Conservation (phyloP, 352 stramenopile species). For the Phytophthora kernoviae region DNA sequence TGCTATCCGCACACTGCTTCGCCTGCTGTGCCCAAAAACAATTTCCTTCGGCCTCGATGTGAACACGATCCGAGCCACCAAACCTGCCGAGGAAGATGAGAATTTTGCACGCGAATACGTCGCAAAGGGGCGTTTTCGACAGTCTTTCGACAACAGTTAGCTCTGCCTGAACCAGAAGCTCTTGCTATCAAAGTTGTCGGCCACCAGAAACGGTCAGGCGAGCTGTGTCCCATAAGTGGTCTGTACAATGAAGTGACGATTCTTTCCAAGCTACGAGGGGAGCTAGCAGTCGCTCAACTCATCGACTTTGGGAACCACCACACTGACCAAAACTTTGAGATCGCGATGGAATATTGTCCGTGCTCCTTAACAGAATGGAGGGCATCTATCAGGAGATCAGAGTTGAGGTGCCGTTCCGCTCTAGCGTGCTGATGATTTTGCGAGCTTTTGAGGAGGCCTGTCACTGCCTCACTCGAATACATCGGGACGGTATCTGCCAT, state of each 20-base stretch:
- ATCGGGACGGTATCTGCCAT: constrained; percentile 51
- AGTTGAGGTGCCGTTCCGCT: constrained; percentile 39
- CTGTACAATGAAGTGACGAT: constrained; percentile 63
- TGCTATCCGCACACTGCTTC: constrained; percentile 38
- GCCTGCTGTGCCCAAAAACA: constrained; percentile 40
- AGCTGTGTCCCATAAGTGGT: constrained; percentile 45
- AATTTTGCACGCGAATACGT: constrained; percentile 34
- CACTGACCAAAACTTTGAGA: constrained; percentile 47
- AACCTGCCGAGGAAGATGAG: constrained; percentile 1
- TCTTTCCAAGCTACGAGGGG: constrained; percentile 51
- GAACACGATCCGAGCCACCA: constrained; percentile 27
- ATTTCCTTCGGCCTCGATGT: constrained; percentile 39
- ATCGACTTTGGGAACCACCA: constrained; percentile 63
- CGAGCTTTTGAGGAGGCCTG: constrained; percentile 47
- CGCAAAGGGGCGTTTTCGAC: constrained; percentile 53
- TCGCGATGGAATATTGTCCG: constrained; percentile 67
- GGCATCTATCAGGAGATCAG: constrained; percentile 6
- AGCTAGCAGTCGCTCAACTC: constrained; percentile 54
- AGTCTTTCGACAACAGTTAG: constrained; percentile 39
- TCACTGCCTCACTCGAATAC: constrained; percentile 40
- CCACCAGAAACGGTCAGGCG: constrained; percentile 45
- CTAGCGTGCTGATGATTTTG: constrained; percentile 47
- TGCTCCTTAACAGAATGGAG: constrained; percentile 54
- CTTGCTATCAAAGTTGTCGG: constrained; percentile 62
- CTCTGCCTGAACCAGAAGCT: constrained; percentile 12